phyloP scores from a whole-genome alignment of 1,139 yeast genomes.

The Meyerozyma guilliermondii region DNA sequence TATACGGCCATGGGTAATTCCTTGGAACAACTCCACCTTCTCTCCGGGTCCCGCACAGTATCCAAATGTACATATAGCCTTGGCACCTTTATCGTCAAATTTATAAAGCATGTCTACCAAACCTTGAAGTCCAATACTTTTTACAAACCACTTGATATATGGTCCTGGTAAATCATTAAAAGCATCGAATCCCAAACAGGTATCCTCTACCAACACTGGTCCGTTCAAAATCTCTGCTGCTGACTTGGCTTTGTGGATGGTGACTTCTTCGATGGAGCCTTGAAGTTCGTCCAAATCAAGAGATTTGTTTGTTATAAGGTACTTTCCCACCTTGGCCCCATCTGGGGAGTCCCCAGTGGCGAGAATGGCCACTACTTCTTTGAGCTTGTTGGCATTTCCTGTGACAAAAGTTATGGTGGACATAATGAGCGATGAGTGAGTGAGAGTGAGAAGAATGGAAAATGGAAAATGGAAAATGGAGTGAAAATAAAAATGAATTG shows the following conservation, averaged over 20 bases:
- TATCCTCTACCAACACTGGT: slow-evolving; percentile 93
- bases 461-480: not conserved
- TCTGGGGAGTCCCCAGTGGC: slow-evolving; percentile 21
- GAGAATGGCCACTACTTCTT: slow-evolving; percentile 76
- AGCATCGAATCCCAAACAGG: slow-evolving; percentile 82
- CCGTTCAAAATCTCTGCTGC: slow-evolving; percentile 63
- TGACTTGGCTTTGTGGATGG: slow-evolving; percentile 69
- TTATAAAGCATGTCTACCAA: slow-evolving; percentile 72
- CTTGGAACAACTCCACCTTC: slow-evolving; percentile 75
- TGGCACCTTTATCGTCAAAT: slow-evolving; percentile 79
- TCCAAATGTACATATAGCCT: slow-evolving; percentile 90
- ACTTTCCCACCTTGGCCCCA: slow-evolving; percentile 43
- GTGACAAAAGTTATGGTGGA: slow-evolving; percentile 62
- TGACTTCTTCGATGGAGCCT: slow-evolving; percentile 80
- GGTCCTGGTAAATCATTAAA: slow-evolving; percentile 89
- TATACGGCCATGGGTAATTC: slow-evolving; percentile 74
- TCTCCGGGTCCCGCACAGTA: slow-evolving; percentile 78
- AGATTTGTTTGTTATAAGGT: slow-evolving; percentile 50
- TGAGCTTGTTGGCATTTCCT: slow-evolving; percentile 83
- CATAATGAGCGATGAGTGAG: slow-evolving; percentile 4
- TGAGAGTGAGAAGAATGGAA: not conserved
- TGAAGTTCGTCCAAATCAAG: slow-evolving; percentile 88
- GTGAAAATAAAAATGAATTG: too few species aligned
- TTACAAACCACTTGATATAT: slow-evolving; percentile 80
- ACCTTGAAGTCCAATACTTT: slow-evolving; percentile 66